Evolutionary conservation across 768 basidiomycete species (phyloP), one percentile per base, ranked within the genome.

Genomic region (Flagelloscypha sp.): DNA sequence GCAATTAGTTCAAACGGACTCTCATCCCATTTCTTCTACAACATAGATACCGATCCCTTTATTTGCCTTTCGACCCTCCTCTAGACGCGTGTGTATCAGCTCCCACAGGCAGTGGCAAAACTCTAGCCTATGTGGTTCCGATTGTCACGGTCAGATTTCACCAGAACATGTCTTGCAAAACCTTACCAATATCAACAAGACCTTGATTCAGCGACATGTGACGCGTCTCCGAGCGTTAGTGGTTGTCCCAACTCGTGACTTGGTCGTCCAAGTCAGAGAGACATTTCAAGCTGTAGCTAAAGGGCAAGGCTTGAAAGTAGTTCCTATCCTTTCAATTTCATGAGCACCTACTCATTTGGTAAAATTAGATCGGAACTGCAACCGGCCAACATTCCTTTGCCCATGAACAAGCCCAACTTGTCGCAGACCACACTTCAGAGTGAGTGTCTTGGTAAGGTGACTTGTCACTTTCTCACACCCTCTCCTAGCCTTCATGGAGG

Each of bases 81-180:
- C 69, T 69, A 18, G 95, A 99, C 57, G 70, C 92, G 9, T 93
- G 92, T 46, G 85, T 94, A 9, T 95, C 90, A 6, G 95, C 95
- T 1, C 95, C 95, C 1, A 99, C 95, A 0, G 95, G 95, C 16
- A 95, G 92, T 47, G 95, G 95, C 0, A 99, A 99, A 58, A 99
- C 94, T 0, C 68, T 99, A 19, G 86, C 89, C n/a, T 99, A 99
- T 59, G 86, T 81, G 1, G 61, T 98, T 22, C 95, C 95, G 1
- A 84, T 97, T 36, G 68, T 95, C 20, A 89, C 95, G 70, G 89
- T 84, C 38, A 39, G 59, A 36, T 21, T 10, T 20, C 18, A 24
- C 13, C 17, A 8, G 8, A 31, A 31, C 19, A 27, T 13, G 15
- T 19, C 20, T 15, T 30, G 27, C 11, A 8, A 36, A 15, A 20